Base-by-base conservation (phyloP, 768 basidiomycete genomes). In the Hortiboletus campestris region DNA sequence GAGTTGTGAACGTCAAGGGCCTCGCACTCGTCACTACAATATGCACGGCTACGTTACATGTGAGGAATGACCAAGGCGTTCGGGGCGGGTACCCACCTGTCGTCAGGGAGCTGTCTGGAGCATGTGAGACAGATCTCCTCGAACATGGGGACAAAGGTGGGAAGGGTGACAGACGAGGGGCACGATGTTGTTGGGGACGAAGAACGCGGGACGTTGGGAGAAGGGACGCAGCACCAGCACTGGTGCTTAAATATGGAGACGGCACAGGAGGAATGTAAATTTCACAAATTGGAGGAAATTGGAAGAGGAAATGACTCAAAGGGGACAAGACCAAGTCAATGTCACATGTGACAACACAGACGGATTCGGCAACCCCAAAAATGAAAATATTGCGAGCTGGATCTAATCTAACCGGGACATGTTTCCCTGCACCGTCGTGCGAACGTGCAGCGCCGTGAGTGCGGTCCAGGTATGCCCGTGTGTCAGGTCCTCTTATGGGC, bases 81-180 rank as follows among this genome's bases (percentile, higher is more conserved):
- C 49, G 48, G 59, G 61, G 60, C 50, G 60, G 46, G 55, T 51
- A 73, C 79, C 59, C 76, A 88, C 86, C 80, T 81, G 69, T 85
- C 82, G 70, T 80, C 82, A 59, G 71, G 68, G 62, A 88, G 78
- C 51, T 81, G 81, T 70, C 80, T 84, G 50, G 87, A 85, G 67
- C 89, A 91, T 50, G 80, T 75, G 54, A 91, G 78, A 68, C 89
- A 91, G 64, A 85, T 78, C 77, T 89, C 88, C 79, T 88, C 84
- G 71, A 88, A 89, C 88, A 90, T 91, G 63, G 63, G 65, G 53
- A 57, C 52, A 47, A 57, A 47, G 61, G 47, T 19, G 13, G 19
- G 19, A 25, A 16, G 28, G 49, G 20, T 10, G 28, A 20, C 43
- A 34, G 34, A 14, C n/a, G 40, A 38, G 28, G 44, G 46, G 44